Evolutionary conservation across 2,329 filamentous ascomycete genomes (phyloP), one percentile per base, ranked within the genome.

Genomic region (Diatrype stigma): DNA sequence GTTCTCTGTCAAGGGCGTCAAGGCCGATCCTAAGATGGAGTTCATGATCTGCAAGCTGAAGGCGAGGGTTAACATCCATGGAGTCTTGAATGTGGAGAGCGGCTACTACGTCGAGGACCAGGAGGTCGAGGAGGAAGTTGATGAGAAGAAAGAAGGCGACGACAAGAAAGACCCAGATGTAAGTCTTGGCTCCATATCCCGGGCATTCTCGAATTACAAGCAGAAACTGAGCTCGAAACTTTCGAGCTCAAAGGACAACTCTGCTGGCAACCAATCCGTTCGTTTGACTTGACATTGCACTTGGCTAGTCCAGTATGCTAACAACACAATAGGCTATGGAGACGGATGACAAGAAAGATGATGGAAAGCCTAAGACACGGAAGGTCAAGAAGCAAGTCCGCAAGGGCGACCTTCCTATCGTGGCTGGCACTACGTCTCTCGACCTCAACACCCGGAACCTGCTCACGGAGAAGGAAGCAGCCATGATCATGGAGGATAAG

Each of bases 21-120:
- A 96, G 81, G 87, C 90, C 38, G 90, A 96, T 67, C 82, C 86
- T 60, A 92, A 94, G 69, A 90, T 95, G 54, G 94, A 97, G 70
- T 99, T 97, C 73, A 97, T 99, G 93, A 95, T 97, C 66, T 99
- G 94, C 87, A 99, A 99, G 79, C 86, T 99, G 56, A 97, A 97
- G 83, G 93, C 94, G 45, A 86, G 94, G 57, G 83, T 99, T 51
- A 99, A 99, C 76, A 83, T 97, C 58, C 92, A 97, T 76, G 94
- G 94, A 71, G 84, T 99, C 53, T 79, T 99, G 60, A 97, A 97
- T 68, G 88, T 99, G 35, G 94, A 99, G 78, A 92, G 86, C 56
- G 94, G 92, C 54, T 99, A 99, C 79, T 97, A 90, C 65, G 94
- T 99, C 49, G 94, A 99, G 77, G 94, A 99, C 69, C 85, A 95